Percentiles rank a stretch among this genome's conserved stretches.
Conservation (phyloP, 495 filamentous ascomycete species). For the Aspergillus cavernicola region DNA sequence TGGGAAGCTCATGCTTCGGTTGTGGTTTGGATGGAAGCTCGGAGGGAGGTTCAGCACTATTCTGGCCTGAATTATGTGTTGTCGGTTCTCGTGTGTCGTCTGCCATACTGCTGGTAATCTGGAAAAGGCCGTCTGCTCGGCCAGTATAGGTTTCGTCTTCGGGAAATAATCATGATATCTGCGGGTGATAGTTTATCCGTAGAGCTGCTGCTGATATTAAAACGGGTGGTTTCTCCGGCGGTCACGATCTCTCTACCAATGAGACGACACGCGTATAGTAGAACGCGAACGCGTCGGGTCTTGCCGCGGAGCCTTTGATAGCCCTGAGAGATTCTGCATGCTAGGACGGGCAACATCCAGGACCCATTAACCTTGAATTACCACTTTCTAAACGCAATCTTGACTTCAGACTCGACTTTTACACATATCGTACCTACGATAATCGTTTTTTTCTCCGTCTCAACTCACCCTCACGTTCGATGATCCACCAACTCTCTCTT, state of each 20-base stretch:
- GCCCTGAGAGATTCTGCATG: conserved; percentile 15
- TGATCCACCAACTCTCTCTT: conserved; percentile 20
- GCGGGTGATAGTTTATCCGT: conserved; percentile 21
- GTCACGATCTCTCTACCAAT: conserved; percentile 14
- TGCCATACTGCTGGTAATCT: conserved; percentile 42
- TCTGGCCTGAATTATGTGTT: conserved; percentile 11
- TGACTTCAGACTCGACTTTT: neutral
- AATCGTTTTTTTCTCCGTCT: neutral
- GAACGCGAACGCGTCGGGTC: conserved; percentile 37
- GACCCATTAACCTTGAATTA: conserved; percentile 11
- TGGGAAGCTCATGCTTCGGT: conserved; percentile 39
- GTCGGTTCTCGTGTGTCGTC: conserved; percentile 47
- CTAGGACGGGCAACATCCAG: conserved; percentile 17
- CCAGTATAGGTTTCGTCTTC: neutral
- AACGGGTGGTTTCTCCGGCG: conserved; percentile 32
- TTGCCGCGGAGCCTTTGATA: conserved; percentile 14
- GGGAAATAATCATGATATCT: conserved; percentile 11
- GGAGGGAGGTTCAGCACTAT: conserved; percentile 18
- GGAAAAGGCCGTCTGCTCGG: neutral
- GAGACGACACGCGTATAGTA: conserved; percentile 25
- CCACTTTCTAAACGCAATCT: neutral
- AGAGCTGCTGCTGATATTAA: neutral
- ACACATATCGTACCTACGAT: too few species aligned
- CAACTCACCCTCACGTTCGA: conserved; percentile 16
- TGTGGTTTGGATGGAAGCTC: conserved; percentile 25